Percentiles rank a stretch among this genome's conserved stretches.
phyloP scores from a whole-genome alignment of 768 basidiomycete genomes.

The Termitomyces bulborhizus region DNA sequence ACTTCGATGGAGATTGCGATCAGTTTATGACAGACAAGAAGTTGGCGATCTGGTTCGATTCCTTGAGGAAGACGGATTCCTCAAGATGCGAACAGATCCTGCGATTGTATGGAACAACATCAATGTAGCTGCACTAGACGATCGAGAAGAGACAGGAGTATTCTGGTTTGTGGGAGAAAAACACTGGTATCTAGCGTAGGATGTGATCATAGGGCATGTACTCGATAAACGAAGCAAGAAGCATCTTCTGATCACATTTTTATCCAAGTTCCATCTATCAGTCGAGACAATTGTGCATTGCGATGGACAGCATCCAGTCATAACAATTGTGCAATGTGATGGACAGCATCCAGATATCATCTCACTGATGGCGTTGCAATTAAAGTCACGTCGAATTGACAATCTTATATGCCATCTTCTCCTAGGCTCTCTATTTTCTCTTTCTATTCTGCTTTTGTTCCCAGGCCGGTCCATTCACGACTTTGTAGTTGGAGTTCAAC shows the following conservation, averaged over 20 bases:
- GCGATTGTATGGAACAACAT: slow-evolving; percentile 15
- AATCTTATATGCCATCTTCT: not conserved
- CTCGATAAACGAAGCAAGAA: not conserved
- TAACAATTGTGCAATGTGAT: too few species aligned
- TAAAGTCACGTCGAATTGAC: not conserved
- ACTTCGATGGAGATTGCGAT: slow-evolving; percentile 63
- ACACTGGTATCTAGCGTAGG: slow-evolving; percentile 63
- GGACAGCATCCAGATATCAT: not conserved
- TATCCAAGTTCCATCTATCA: not conserved
- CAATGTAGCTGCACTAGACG: slow-evolving; percentile 32
- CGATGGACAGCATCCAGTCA: not conserved
- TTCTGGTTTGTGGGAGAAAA: slow-evolving; percentile 56
- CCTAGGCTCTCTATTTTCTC: slow-evolving; percentile 7
- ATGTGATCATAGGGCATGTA: slow-evolving; percentile 5
- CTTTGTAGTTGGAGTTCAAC: slow-evolving; percentile 18
- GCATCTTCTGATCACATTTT: not conserved
- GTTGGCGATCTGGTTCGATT: slow-evolving; percentile 53
- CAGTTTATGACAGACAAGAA: slow-evolving; percentile 74
- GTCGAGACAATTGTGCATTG: too few species aligned
- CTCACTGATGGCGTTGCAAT: not conserved
- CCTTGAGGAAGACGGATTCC: slow-evolving; percentile 45
- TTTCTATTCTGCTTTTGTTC: slow-evolving; percentile 19
- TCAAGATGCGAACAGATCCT: slow-evolving; percentile 28
- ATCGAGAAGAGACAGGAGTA: slow-evolving; percentile 42
- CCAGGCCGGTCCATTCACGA: slow-evolving; percentile 23